These are phyloP conservation scores for Carex parvula DNA, from an alignment of 176 grass and related monocot species.

Conservation along the genomic window DNA sequence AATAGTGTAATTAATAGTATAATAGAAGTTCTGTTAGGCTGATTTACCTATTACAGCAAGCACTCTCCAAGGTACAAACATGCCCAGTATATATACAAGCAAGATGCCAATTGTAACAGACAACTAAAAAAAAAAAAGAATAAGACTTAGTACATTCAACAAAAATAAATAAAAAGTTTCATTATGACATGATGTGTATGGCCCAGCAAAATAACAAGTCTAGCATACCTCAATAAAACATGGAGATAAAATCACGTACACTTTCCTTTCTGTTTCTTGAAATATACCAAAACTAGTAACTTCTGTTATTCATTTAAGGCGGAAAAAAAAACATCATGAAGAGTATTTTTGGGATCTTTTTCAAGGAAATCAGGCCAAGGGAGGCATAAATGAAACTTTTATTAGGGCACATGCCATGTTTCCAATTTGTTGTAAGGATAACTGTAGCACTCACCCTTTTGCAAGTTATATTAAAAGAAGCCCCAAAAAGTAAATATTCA, in stretches of 20 bases:
- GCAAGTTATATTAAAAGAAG: background rate
- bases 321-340: background rate
- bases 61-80: slow-evolving; percentile 93
- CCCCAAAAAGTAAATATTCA: background rate
- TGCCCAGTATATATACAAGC: slow-evolving; percentile 79
- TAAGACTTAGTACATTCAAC: background rate
- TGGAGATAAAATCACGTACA: background rate
- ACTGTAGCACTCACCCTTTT: background rate
- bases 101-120: slow-evolving; percentile 88
- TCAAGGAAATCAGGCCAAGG: background rate
- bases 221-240: background rate
- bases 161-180: background rate
- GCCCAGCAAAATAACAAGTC: background rate
- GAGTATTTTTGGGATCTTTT: background rate
- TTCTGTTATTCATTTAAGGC: background rate
- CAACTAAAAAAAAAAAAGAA: slow-evolving; percentile 36
- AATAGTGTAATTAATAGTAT: background rate
- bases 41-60: slow-evolving; percentile 88
- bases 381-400: slow-evolving; percentile 8
- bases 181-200: background rate
- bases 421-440: background rate
- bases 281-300: slow-evolving; percentile 15
- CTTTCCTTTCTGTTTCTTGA: background rate
- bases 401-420: background rate
- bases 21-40: slow-evolving; percentile 2